These are phyloP conservation scores for Colletotrichum cereale DNA, from an alignment of 2,329 filamentous ascomycete genomes.

Conservation along the genomic window DNA sequence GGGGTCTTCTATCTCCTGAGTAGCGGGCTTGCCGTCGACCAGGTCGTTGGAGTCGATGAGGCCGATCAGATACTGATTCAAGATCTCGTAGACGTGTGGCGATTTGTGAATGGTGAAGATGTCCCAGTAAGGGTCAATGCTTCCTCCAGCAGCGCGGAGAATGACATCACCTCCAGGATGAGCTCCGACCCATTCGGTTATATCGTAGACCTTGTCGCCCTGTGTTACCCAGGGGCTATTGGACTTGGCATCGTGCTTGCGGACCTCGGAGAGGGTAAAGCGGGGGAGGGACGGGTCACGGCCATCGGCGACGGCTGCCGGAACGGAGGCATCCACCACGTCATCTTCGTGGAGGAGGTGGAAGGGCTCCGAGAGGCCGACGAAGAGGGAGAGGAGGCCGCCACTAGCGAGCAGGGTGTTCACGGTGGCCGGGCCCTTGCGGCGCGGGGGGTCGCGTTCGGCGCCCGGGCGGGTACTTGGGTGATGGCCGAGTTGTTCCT, in stretches of 20 bases:
- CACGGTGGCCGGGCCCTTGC: slow-evolving; percentile 22
- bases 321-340: slow-evolving; percentile 21
- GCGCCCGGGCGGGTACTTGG: background rate
- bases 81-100: slow-evolving; percentile 73
- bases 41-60: slow-evolving; percentile 71
- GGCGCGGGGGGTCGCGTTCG: slow-evolving; percentile 14
- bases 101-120: slow-evolving; percentile 78
- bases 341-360: slow-evolving; percentile 24
- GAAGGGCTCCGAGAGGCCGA: slow-evolving; percentile 39
- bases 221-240: slow-evolving; percentile 73
- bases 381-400: slow-evolving; percentile 38
- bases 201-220: slow-evolving; percentile 76
- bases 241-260: slow-evolving; percentile 65
- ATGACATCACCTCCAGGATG: slow-evolving; percentile 79
- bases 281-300: slow-evolving; percentile 60
- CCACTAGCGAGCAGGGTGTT: slow-evolving; percentile 39
- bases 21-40: slow-evolving; percentile 65
- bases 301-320: slow-evolving; percentile 41
- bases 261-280: slow-evolving; percentile 64
- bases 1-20: slow-evolving; percentile 70
- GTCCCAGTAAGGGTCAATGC: slow-evolving; percentile 77
- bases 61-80: slow-evolving; percentile 74
- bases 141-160: slow-evolving; percentile 72
- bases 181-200: slow-evolving; percentile 75
- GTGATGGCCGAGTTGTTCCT: slow-evolving; percentile 7